Percentiles rank a stretch among this genome's conserved stretches.
phyloP scores from a whole-genome alignment of 1,284 basidiomycete species.

The Fomitopsis palustris region DNA sequence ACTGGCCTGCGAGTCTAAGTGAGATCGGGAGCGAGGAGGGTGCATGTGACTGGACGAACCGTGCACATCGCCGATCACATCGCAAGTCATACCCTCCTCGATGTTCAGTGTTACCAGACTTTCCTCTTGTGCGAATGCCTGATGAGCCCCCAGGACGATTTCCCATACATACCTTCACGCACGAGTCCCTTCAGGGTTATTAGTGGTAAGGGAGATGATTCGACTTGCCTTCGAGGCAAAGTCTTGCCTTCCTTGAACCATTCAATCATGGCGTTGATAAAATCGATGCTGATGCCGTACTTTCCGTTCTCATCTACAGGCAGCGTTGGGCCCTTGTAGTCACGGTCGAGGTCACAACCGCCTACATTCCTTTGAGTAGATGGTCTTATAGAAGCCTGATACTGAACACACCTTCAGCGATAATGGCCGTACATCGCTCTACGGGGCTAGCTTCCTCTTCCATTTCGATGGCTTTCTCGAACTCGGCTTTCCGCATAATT shows the following conservation, averaged over 20 bases:
- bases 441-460: constrained; percentile 82
- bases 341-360: constrained; percentile 67
- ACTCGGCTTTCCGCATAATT: constrained; percentile 81
- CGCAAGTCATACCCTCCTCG: constrained; percentile 77
- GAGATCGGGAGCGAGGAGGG: constrained; percentile 1
- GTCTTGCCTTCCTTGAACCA: constrained; percentile 93
- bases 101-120: constrained; percentile 81
- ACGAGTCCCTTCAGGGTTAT: not conserved
- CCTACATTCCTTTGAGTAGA: constrained; percentile 37
- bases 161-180: constrained; percentile 84
- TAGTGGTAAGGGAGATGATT: not conserved
- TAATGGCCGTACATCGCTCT: constrained; percentile 72
- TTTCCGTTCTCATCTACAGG: constrained; percentile 52
- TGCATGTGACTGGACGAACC: constrained; percentile 38
- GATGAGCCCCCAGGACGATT: constrained; percentile 87
- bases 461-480: constrained; percentile 91
- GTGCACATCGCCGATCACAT: constrained; percentile 92
- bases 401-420: constrained; percentile 63
- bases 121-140: constrained; percentile 73
- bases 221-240: constrained; percentile 56
- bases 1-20: constrained; percentile 62
- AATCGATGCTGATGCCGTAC: constrained; percentile 73
- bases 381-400: not conserved
- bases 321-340: constrained; percentile 69
- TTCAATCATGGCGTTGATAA: constrained; percentile 84